phyloP scores from a whole-genome alignment of 805 yeast species.

The Candida saitoana region DNA sequence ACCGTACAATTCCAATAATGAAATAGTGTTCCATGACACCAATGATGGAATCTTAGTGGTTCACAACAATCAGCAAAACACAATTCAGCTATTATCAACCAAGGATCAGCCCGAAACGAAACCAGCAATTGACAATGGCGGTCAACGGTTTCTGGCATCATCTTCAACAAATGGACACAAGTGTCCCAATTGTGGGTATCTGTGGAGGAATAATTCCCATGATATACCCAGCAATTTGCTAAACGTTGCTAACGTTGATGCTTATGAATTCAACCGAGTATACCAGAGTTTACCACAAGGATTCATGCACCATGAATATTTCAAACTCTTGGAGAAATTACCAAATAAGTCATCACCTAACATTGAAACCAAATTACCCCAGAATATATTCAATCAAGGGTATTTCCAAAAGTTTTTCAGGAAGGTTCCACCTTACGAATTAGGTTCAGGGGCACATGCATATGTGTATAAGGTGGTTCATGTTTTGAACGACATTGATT shows the following conservation, averaged over 20 bases:
- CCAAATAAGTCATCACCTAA: conserved; percentile 11
- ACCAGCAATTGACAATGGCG: background rate
- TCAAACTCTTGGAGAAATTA: conserved; percentile 29
- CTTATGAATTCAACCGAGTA: background rate
- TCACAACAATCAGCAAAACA: conserved; percentile 29
- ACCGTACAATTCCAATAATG: conserved; percentile 29
- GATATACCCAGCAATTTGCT: background rate
- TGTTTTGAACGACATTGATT: conserved; percentile 59
- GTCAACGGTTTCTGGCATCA: background rate
- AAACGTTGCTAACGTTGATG: conserved; percentile 2
- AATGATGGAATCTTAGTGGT: conserved; percentile 30
- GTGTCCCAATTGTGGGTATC: conserved; percentile 32
- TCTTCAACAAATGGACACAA: conserved; percentile 3
- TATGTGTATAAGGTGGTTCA: conserved; percentile 83
- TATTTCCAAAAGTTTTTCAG: conserved; percentile 72
- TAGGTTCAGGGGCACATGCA: conserved; percentile 85
- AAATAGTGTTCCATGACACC: conserved; percentile 34
- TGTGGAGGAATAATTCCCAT: conserved; percentile 13
- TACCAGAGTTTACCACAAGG: conserved; percentile 9
- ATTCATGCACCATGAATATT: conserved; percentile 35
- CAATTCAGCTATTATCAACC: conserved; percentile 23
- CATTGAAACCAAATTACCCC: conserved; percentile 30
- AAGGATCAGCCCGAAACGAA: background rate
- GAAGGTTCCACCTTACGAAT: conserved; percentile 43
- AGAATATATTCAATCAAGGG: conserved; percentile 71